phyloP scores from a whole-genome alignment of 106 monocot species.

The Triglochin maritima region DNA sequence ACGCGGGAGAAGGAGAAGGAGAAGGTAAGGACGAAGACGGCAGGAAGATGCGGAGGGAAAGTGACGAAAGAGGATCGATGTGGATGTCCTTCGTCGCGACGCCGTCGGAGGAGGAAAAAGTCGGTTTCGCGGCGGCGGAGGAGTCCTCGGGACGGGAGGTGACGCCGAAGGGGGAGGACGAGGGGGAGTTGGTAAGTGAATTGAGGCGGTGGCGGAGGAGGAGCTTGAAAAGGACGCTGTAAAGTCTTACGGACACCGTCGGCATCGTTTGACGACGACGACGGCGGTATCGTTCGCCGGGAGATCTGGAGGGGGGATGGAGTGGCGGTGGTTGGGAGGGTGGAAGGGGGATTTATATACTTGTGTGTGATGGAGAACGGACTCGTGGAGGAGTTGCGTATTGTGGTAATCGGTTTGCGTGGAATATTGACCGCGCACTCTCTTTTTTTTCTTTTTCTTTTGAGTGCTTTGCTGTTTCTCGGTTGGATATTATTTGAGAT shows the following conservation, averaged over 20 bases:
- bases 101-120: constrained; percentile 26
- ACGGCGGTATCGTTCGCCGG: not conserved
- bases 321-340: not conserved
- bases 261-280: constrained; percentile 18
- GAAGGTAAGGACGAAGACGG: constrained; percentile 29
- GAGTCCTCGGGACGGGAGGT: constrained; percentile 52
- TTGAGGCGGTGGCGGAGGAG: constrained; percentile 43
- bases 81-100: constrained; percentile 85
- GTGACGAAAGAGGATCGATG: constrained; percentile 76
- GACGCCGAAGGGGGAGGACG: constrained; percentile 10
- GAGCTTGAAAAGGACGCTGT: constrained; percentile 56
- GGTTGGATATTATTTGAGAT: too few species aligned
- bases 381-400: too few species aligned
- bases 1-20: not conserved
- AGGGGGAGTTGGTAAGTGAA: constrained; percentile 5
- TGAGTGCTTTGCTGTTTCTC: too few species aligned
- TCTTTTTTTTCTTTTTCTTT: too few species aligned
- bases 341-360: too few species aligned
- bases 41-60: constrained; percentile 89
- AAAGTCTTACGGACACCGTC: constrained; percentile 38
- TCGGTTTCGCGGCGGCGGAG: constrained; percentile 29
- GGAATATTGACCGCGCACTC: too few species aligned
- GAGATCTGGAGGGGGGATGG: not conserved
- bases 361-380: too few species aligned
- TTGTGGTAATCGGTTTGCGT: too few species aligned